A percentile compares a stretch with the other conserved stretches of the same genome.
Conservation (phyloP, 1,139 yeast species). For the Pichia sp. region DNA sequence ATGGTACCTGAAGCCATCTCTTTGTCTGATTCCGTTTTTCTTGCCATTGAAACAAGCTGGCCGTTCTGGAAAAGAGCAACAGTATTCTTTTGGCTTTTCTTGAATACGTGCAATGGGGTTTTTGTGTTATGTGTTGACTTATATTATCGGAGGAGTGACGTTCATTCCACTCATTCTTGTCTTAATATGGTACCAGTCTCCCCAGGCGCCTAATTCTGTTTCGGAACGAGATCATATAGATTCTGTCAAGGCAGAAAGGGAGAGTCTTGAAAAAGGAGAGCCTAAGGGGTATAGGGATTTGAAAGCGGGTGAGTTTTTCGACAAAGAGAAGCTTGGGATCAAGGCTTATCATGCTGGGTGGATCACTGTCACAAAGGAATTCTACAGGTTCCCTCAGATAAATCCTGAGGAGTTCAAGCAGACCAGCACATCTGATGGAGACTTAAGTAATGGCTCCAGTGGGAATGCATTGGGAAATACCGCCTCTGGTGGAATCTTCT, state of each 20-base stretch:
- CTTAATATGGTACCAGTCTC: conserved; percentile 37
- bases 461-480: conserved; percentile 19
- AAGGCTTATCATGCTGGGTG: conserved; percentile 70
- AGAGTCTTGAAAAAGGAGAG: conserved; percentile 25
- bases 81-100: background rate
- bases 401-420: conserved; percentile 30
- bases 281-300: conserved; percentile 38
- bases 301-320: conserved; percentile 62
- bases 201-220: conserved; percentile 23
- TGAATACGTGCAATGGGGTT: conserved; percentile 14
- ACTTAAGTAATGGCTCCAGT: conserved; percentile 28
- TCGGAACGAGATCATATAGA: conserved; percentile 20
- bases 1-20: background rate
- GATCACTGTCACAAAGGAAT: conserved; percentile 79
- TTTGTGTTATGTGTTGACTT: conserved; percentile 30
- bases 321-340: conserved; percentile 54
- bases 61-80: too few relatives aligned
- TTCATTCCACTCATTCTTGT: conserved; percentile 56
- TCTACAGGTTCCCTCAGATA: conserved; percentile 48
- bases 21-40: too few relatives aligned
- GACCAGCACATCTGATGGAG: background rate
- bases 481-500: conserved; percentile 5
- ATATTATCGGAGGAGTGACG: conserved; percentile 75
- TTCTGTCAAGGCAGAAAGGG: conserved; percentile 23
- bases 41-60: too few relatives aligned